Percentiles rank a stretch among this genome's conserved stretches.
phyloP scores from a whole-genome alignment of 2,329 filamentous ascomycete genomes.

The Aspergillus neoniger region DNA sequence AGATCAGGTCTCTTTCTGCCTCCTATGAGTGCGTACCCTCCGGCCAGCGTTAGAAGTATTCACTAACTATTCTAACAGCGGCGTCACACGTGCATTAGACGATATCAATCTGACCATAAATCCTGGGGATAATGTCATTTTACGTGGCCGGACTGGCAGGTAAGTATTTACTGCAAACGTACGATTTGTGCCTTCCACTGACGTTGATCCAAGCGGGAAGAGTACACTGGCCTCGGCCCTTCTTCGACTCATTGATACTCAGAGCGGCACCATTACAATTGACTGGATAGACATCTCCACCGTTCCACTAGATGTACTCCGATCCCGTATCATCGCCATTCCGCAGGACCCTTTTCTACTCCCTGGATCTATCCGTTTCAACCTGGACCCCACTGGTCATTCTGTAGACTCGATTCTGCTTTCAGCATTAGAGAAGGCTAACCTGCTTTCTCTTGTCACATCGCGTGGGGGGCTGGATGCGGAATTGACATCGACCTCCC shows the following conservation, averaged over 20 bases:
- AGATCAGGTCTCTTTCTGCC: neutral
- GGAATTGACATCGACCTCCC: neutral
- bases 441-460: neutral
- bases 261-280: neutral
- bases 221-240: neutral
- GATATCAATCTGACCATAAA: neutral
- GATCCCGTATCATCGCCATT: neutral
- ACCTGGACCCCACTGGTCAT: neutral
- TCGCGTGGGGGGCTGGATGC: neutral
- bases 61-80: neutral
- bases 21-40: neutral
- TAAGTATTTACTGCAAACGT: neutral
- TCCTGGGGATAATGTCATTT: neutral
- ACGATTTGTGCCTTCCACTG: neutral
- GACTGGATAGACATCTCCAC: neutral
- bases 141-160: conserved; percentile 2
- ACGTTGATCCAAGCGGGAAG: neutral
- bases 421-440: neutral
- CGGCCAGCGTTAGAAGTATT: neutral
- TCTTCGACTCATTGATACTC: neutral
- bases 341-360: neutral
- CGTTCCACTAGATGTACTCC: neutral
- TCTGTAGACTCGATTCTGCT: neutral
- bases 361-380: neutral
- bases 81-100: neutral